Conservation (phyloP, 805 yeast genomes). For the Candida alai region DNA sequence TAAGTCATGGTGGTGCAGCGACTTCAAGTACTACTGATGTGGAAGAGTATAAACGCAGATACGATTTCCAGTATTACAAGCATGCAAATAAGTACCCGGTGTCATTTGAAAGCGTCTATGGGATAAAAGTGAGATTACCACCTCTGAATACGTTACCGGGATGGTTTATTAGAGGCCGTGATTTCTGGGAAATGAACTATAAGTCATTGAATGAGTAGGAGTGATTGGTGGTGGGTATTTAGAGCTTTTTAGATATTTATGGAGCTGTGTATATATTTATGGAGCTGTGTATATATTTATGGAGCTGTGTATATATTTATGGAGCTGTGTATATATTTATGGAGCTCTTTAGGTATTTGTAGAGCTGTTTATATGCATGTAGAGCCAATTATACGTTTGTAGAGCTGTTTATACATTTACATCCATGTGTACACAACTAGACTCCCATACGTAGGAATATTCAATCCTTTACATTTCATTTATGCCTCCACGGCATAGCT, state of each 20-base stretch:
- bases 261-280: background rate
- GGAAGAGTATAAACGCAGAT: constrained; percentile 10
- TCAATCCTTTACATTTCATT: no score
- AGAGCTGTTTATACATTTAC: no score
- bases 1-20: no score
- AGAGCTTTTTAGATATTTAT: background rate
- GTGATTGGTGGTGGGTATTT: no score
- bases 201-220: constrained; percentile 4
- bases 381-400: no score
- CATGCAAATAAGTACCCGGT: constrained; percentile 29
- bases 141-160: constrained; percentile 59
- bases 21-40: constrained; percentile 10
- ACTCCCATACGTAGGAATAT: no score
- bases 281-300: background rate
- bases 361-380: no score
- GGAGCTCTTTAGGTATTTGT: no score
- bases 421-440: no score
- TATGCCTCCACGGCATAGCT: no score
- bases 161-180: constrained; percentile 69
- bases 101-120: constrained; percentile 33
- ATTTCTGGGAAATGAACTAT: constrained; percentile 52
- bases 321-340: background rate
- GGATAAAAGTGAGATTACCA: constrained; percentile 52
- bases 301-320: background rate
- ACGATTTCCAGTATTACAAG: constrained; percentile 39